These are phyloP conservation scores for Crithidia mellificae DNA, from an alignment of 208 protist species.

Conservation along the genomic window DNA sequence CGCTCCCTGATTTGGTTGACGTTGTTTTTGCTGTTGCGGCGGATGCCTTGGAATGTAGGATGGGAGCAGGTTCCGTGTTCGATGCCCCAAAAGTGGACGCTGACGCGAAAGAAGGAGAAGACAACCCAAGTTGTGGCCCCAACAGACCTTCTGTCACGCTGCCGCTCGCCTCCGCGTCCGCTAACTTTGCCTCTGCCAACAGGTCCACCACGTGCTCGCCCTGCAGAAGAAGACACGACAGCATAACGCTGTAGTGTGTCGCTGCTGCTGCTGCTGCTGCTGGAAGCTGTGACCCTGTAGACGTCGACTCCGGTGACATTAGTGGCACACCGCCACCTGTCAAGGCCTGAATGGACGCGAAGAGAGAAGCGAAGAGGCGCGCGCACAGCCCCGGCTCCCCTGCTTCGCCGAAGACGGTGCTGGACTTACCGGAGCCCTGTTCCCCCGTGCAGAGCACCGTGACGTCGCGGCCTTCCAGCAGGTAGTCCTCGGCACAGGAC, in stretches of 20 bases:
- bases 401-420: constrained; percentile 69
- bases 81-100: background rate
- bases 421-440: constrained; percentile 76
- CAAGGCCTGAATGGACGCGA: background rate
- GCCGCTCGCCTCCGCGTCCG: background rate
- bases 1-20: background rate
- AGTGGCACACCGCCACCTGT: background rate
- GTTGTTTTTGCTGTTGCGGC: background rate
- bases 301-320: background rate
- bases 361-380: constrained; percentile 14
- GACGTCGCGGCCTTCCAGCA: constrained; percentile 47
- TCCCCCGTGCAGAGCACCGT: constrained; percentile 83
- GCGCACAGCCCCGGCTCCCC: constrained; percentile 24
- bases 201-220: constrained; percentile 29
- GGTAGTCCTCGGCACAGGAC: constrained; percentile 31
- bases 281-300: background rate
- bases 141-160: background rate
- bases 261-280: background rate
- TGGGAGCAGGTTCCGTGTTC: background rate
- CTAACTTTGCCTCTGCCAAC: constrained; percentile 6
- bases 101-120: background rate
- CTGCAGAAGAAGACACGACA: constrained; percentile 17
- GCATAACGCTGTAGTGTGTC: constrained; percentile 1
- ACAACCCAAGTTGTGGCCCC: background rate
- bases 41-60: background rate